phyloP scores from a whole-genome alignment of 2,329 filamentous ascomycete species.

The Claviceps sp. region DNA sequence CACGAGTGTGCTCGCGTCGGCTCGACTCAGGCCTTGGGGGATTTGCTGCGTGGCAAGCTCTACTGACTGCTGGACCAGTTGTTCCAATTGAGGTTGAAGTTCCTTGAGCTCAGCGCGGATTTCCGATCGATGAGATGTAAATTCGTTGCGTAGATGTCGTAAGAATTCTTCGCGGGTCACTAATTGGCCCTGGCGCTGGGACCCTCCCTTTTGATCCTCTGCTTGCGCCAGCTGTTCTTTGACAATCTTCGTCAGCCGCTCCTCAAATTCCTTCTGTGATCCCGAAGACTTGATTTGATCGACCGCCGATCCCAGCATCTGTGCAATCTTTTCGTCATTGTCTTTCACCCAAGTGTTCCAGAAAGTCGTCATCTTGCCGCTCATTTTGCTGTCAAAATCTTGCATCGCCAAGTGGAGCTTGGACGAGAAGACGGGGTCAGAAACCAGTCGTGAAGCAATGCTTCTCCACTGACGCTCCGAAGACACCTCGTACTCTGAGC shows the following conservation, averaged over 20 bases:
- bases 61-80: constrained; percentile 19
- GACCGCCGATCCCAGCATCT: constrained; percentile 17
- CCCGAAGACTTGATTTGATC: constrained; percentile 22
- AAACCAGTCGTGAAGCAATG: constrained; percentile 27
- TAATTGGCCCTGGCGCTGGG: constrained; percentile 15
- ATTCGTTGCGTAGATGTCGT: constrained; percentile 24
- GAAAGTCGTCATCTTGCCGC: constrained; percentile 21
- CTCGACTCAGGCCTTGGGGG: constrained; percentile 21
- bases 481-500: constrained; percentile 24
- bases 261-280: constrained; percentile 21
- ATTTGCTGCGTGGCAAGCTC: constrained; percentile 13
- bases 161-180: constrained; percentile 38
- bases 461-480: constrained; percentile 34
- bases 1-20: constrained; percentile 28
- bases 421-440: constrained; percentile 17
- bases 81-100: constrained; percentile 21
- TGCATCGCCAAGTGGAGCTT: constrained; percentile 16
- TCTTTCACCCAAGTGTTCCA: constrained; percentile 41
- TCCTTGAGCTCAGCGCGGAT: constrained; percentile 27
- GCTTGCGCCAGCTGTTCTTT: constrained; percentile 22
- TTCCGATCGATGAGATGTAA: constrained; percentile 23
- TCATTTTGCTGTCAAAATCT: constrained; percentile 13
- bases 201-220: constrained; percentile 12
- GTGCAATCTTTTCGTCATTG: constrained; percentile 29
- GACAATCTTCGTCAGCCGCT: constrained; percentile 21